A percentile compares a stretch with the other conserved stretches of the same genome.
Conservation (phyloP, 1,284 basidiomycete genomes). For the Testicularia cyperi region DNA sequence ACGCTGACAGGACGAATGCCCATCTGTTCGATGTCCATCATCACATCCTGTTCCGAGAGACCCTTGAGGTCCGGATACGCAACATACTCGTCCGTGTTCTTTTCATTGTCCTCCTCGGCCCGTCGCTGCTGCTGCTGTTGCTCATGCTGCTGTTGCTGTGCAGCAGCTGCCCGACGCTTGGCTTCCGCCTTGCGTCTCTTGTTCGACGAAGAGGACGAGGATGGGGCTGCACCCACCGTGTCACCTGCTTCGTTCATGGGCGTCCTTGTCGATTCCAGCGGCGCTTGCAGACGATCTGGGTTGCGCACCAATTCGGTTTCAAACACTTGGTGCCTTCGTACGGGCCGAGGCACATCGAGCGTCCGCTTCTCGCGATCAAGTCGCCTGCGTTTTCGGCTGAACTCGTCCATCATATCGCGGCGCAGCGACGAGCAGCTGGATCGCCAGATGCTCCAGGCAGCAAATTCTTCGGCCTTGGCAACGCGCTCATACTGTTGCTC, state of each 20-base stretch:
- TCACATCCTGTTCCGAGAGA: slow-evolving; percentile 48
- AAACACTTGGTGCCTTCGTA: slow-evolving; percentile 54
- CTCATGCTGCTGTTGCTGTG: too few species aligned
- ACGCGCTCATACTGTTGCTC: slow-evolving; percentile 73
- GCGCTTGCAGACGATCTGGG: slow-evolving; percentile 35
- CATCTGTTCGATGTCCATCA: slow-evolving; percentile 58
- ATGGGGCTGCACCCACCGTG: background rate
- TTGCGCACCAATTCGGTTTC: slow-evolving; percentile 56
- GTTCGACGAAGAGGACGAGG: too few species aligned
- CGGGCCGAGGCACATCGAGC: slow-evolving; percentile 71
- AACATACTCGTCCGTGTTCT: slow-evolving; percentile 37
- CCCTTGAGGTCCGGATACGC: slow-evolving; percentile 57
- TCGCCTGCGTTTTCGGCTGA: slow-evolving; percentile 74
- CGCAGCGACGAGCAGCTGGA: slow-evolving; percentile 64
- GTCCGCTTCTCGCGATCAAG: slow-evolving; percentile 77
- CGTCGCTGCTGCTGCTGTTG: too few species aligned
- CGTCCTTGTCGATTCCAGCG: slow-evolving; percentile 1
- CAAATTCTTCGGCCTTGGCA: slow-evolving; percentile 66
- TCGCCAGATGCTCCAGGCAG: slow-evolving; percentile 70
- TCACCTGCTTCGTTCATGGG: slow-evolving; percentile 4
- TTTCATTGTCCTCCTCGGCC: slow-evolving; percentile 33
- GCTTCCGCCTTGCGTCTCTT: slow-evolving; percentile 18
- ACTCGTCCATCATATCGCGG: slow-evolving; percentile 77
- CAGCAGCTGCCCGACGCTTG: slow-evolving; percentile 26
- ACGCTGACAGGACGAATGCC: slow-evolving; percentile 40